A percentile compares a stretch with the other conserved stretches of the same genome.
These are phyloP conservation scores for Schwanniomyces pseudopolymorphus DNA, from an alignment of 805 yeast genomes.

Conservation along the genomic window DNA sequence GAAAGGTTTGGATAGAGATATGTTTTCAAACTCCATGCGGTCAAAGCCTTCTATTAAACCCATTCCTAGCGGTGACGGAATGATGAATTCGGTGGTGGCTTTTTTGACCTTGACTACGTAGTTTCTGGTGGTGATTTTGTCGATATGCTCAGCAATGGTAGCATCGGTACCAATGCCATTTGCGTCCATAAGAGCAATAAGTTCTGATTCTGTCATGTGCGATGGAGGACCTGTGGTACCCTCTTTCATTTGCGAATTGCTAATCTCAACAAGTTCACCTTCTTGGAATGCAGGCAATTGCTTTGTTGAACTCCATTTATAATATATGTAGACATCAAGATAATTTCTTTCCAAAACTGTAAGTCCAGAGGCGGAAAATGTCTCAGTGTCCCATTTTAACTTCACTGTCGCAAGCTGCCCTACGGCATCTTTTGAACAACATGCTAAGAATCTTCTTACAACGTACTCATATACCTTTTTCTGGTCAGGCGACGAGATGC, in stretches of 20 bases:
- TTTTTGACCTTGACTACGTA: slow-evolving; percentile 54
- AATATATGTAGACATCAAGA: slow-evolving; percentile 76
- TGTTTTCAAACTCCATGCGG: slow-evolving; percentile 63
- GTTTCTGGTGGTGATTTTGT: slow-evolving; percentile 65
- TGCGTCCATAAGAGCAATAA: slow-evolving; percentile 90
- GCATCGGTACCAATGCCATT: slow-evolving; percentile 99
- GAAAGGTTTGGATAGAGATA: slow-evolving; percentile 78
- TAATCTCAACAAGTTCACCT: slow-evolving; percentile 58
- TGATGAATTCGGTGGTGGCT: slow-evolving; percentile 44
- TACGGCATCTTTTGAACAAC: slow-evolving; percentile 87
- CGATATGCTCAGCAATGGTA: slow-evolving; percentile 96
- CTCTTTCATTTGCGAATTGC: slow-evolving; percentile 57
- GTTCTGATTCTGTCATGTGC: slow-evolving; percentile 86
- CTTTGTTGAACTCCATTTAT: slow-evolving; percentile 70
- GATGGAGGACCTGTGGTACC: slow-evolving; percentile 83
- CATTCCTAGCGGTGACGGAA: slow-evolving; percentile 83
- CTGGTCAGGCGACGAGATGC: slow-evolving; percentile 41
- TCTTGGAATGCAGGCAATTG: slow-evolving; percentile 62
- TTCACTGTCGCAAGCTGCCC: slow-evolving; percentile 67
- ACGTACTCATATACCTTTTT: slow-evolving; percentile 82
- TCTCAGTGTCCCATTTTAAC: slow-evolving; percentile 77
- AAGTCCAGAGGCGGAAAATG: slow-evolving; percentile 71
- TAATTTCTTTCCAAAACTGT: slow-evolving; percentile 73
- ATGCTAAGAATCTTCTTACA: slow-evolving; percentile 82
- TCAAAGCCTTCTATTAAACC: slow-evolving; percentile 89